Evolutionary conservation across 495 filamentous ascomycete species (phyloP).

Genomic region (Aspergillus sclerotiicarbonarius): DNA sequence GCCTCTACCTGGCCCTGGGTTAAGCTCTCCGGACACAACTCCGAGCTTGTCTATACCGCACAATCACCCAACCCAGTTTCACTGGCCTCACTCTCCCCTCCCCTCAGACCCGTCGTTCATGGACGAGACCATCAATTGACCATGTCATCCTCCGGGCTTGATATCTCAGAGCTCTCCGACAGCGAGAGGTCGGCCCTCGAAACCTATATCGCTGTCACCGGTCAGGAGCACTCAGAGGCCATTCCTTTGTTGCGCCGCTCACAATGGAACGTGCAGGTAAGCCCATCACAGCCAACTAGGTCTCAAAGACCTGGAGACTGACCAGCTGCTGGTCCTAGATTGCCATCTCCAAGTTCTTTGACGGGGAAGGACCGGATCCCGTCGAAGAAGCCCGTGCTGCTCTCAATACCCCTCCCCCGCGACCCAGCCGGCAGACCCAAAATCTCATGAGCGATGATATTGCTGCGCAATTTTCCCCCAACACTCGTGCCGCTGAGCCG

Average conservation of each 20-base stretch:
- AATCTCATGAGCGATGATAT: constrained; percentile 64
- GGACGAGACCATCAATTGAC: constrained; percentile 19
- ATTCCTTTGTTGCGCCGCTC: constrained; percentile 78
- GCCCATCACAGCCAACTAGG: neutral
- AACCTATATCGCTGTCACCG: constrained; percentile 84
- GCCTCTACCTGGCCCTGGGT: too few species aligned
- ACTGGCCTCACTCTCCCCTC: neutral
- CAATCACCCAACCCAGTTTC: constrained; percentile 1
- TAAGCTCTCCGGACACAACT: too few species aligned
- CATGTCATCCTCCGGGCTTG: constrained; percentile 48
- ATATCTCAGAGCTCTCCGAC: constrained; percentile 67
- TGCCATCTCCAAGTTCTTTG: constrained; percentile 94
- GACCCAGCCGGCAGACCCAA: constrained; percentile 51
- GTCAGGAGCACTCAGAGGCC: constrained; percentile 74
- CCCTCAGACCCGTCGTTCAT: constrained; percentile 13
- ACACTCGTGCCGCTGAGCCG: constrained; percentile 35
- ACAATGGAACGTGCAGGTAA: constrained; percentile 93
- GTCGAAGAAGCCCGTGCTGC: constrained; percentile 73
- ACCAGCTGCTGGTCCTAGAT: constrained; percentile 53
- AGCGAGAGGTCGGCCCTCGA: constrained; percentile 78
- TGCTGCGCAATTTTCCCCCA: constrained; percentile 34
- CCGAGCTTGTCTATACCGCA: neutral
- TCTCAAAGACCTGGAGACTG: neutral
- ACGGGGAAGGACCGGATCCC: constrained; percentile 83
- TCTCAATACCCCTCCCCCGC: constrained; percentile 53